Percentiles rank a stretch among this genome's conserved stretches.
phyloP scores from a whole-genome alignment of 352 stramenopile species.

The Pythium volutum region DNA sequence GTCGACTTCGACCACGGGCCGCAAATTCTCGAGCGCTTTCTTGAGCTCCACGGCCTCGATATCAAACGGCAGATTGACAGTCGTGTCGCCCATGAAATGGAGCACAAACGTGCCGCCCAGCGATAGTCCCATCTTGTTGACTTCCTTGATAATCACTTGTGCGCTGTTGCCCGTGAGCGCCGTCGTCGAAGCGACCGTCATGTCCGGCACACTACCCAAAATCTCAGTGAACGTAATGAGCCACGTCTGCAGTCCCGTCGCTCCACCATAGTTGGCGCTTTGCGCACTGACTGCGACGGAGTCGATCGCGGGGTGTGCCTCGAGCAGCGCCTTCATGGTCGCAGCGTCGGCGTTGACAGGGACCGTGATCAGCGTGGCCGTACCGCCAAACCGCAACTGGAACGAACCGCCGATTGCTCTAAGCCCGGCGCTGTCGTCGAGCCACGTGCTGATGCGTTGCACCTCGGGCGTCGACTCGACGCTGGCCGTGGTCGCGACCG shows the following conservation, averaged over 20 bases:
- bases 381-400: conserved; percentile 51
- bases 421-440: conserved; percentile 37
- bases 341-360: conserved; percentile 31
- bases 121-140: conserved; percentile 71
- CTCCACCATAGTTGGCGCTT: conserved; percentile 45
- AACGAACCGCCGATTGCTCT: conserved; percentile 62
- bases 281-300: conserved; percentile 59
- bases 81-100: conserved; percentile 90
- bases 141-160: conserved; percentile 59
- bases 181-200: conserved; percentile 61
- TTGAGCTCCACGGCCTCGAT: conserved; percentile 86
- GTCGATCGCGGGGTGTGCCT: conserved; percentile 74
- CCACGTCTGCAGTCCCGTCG: conserved; percentile 59
- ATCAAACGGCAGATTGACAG: conserved; percentile 90
- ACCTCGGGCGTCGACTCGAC: conserved; percentile 89
- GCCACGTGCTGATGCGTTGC: conserved; percentile 81
- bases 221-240: conserved; percentile 92
- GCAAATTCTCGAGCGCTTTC: conserved; percentile 72
- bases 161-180: conserved; percentile 58
- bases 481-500: conserved; percentile 88
- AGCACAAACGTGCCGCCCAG: conserved; percentile 93
- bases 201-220: conserved; percentile 83
- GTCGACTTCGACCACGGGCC: conserved; percentile 58
- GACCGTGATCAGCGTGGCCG: conserved; percentile 39
- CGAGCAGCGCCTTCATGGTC: conserved; percentile 59